Evolutionary conservation across 305 asterid genomes (phyloP).

Genomic region (Stenogyne calaminthoides): DNA sequence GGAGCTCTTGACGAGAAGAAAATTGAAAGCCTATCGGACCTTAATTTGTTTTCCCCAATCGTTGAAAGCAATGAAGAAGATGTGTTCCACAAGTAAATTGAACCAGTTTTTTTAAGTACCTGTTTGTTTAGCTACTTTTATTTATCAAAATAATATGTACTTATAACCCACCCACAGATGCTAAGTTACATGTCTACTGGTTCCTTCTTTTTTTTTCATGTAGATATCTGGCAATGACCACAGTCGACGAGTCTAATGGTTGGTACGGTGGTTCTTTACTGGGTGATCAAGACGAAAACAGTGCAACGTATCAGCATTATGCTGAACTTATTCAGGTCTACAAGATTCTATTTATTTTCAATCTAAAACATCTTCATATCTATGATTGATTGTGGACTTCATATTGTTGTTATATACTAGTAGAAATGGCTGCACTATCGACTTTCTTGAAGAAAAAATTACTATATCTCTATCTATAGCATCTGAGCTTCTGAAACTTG

Average conservation of each 20-base stretch:
- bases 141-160: slow-evolving; percentile 4
- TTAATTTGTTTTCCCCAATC: slow-evolving; percentile 66
- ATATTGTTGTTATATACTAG: not conserved
- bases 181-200: not conserved
- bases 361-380: not conserved
- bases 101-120: not conserved
- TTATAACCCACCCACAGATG: not conserved
- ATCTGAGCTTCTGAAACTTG: slow-evolving; percentile 26
- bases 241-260: slow-evolving; percentile 86
- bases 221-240: slow-evolving; percentile 87
- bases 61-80: slow-evolving; percentile 79
- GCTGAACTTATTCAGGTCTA: slow-evolving; percentile 92
- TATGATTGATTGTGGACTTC: slow-evolving; percentile 9
- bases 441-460: not conserved
- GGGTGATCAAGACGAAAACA: slow-evolving; percentile 90
- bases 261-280: slow-evolving; percentile 96
- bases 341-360: slow-evolving; percentile 20
- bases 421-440: not conserved
- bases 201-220: slow-evolving; percentile 19
- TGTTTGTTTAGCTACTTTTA: not conserved
- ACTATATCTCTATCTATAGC: not conserved
- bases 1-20: slow-evolving; percentile 52
- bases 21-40: slow-evolving; percentile 58
- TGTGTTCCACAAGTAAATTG: slow-evolving; percentile 66
- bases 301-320: slow-evolving; percentile 82